phyloP scores from a whole-genome alignment of 768 basidiomycete genomes.

The Hysterangium stoloniferum region DNA sequence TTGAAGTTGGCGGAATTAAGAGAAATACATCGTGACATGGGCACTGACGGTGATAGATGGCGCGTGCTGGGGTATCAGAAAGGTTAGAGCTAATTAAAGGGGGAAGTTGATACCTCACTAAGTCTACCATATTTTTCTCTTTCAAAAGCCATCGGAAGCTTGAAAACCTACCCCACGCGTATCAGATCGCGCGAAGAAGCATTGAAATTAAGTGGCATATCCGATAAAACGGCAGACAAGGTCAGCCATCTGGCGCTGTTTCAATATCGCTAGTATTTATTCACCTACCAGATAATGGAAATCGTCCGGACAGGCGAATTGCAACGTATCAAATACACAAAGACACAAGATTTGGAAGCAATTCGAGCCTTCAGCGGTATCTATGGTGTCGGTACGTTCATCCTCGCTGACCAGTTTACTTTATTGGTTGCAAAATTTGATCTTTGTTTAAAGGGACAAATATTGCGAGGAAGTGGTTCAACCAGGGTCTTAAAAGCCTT shows the following conservation, averaged over 20 bases:
- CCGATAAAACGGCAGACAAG: conserved; percentile 70
- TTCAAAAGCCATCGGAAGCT: conserved; percentile 45
- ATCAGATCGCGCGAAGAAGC: conserved; percentile 58
- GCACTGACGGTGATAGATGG: conserved; percentile 58
- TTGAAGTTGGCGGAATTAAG: conserved; percentile 57
- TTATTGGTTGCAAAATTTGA: conserved; percentile 1
- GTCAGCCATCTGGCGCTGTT: conserved; percentile 27
- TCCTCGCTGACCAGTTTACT: not conserved
- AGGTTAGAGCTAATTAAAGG: conserved; percentile 34
- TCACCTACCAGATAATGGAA: conserved; percentile 57
- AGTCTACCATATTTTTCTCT: conserved; percentile 1
- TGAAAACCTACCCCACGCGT: conserved; percentile 48
- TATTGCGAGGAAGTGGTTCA: conserved; percentile 68
- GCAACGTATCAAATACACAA: conserved; percentile 58
- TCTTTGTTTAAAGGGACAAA: conserved; percentile 38
- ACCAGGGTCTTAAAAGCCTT: conserved; percentile 67
- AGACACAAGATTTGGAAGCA: conserved; percentile 52
- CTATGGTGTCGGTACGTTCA: conserved; percentile 74
- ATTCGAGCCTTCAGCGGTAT: conserved; percentile 64
- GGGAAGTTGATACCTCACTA: not conserved
- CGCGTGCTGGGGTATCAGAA: conserved; percentile 56
- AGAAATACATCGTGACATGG: conserved; percentile 55
- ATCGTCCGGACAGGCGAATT: conserved; percentile 71
- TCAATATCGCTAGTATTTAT: not conserved
- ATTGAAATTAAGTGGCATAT: conserved; percentile 50